A percentile compares a stretch with the other conserved stretches of the same genome.
phyloP scores from a whole-genome alignment of 169 alveolate species.

The Prorocentrum cordatum region DNA sequence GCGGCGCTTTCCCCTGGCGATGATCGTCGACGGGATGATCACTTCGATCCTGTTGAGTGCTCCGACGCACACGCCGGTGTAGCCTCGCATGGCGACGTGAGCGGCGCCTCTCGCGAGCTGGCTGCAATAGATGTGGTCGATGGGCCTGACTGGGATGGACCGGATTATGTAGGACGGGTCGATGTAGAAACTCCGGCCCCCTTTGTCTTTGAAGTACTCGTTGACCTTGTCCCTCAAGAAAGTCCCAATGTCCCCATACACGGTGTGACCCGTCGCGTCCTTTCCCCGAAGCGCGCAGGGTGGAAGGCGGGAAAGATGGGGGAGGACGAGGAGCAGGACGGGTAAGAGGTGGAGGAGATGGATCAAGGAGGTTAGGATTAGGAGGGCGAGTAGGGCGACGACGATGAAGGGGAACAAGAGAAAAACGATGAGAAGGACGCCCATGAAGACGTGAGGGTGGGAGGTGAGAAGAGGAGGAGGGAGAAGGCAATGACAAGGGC shows the following conservation, averaged over 20 bases:
- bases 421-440: too few relatives aligned
- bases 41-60: slow-evolving; percentile 57
- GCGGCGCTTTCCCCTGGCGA: too few relatives aligned
- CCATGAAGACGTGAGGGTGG: too few relatives aligned
- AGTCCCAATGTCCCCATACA: slow-evolving; percentile 49
- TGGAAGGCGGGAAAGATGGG: too few relatives aligned
- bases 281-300: too few relatives aligned
- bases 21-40: slow-evolving; percentile 58
- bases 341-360: too few relatives aligned
- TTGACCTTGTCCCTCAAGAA: slow-evolving; percentile 27
- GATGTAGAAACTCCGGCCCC: slow-evolving; percentile 57
- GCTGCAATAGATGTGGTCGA: slow-evolving; percentile 64
- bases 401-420: too few relatives aligned
- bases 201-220: slow-evolving; percentile 23
- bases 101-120: slow-evolving; percentile 64
- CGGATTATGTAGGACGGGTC: slow-evolving; percentile 64
- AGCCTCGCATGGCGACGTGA: slow-evolving; percentile 59
- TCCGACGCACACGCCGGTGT: slow-evolving; percentile 54
- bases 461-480: too few relatives aligned
- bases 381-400: too few relatives aligned
- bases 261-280: slow-evolving; percentile 30
- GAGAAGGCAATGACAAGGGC: too few relatives aligned
- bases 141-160: slow-evolving; percentile 38
- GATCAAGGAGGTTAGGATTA: too few relatives aligned
- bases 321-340: too few relatives aligned